Conservation (phyloP, 495 filamentous ascomycete genomes). For the Hypomontagnella submonticulosa region DNA sequence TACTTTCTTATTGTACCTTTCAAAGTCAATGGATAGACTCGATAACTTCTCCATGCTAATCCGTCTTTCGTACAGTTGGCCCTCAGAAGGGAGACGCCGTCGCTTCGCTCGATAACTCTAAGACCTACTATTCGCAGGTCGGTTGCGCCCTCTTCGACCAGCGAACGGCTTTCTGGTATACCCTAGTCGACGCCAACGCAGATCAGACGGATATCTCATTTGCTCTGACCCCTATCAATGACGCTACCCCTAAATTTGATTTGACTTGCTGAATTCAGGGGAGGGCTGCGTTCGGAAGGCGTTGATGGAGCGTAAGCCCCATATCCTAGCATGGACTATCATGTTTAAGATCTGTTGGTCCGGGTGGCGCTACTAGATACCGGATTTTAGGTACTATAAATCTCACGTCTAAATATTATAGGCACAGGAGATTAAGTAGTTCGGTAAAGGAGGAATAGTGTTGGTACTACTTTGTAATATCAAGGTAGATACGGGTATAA, state of each 20-base stretch:
- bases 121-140: slow-evolving; percentile 76
- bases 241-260: slow-evolving; percentile 62
- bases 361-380: too few species aligned
- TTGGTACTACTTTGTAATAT: too few species aligned
- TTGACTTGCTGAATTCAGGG: slow-evolving; percentile 52
- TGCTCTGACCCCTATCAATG: slow-evolving; percentile 51
- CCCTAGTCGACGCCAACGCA: slow-evolving; percentile 67
- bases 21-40: too few species aligned
- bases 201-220: slow-evolving; percentile 44
- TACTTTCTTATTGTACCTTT: background rate
- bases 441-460: too few species aligned
- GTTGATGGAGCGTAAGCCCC: background rate
- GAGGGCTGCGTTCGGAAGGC: background rate
- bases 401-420: too few species aligned
- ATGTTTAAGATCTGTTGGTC: too few species aligned
- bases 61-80: slow-evolving; percentile 50
- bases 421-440: too few species aligned
- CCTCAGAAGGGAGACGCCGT: slow-evolving; percentile 64
- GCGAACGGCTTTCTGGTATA: slow-evolving; percentile 75
- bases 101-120: slow-evolving; percentile 70
- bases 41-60: slow-evolving; percentile 17
- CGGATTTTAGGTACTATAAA: background rate
- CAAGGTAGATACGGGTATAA: too few species aligned
- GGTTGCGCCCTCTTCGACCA: slow-evolving; percentile 72
- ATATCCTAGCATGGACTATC: background rate